phyloP scores from a whole-genome alignment of 495 filamentous ascomycete genomes.

The Penicillium pulvis region DNA sequence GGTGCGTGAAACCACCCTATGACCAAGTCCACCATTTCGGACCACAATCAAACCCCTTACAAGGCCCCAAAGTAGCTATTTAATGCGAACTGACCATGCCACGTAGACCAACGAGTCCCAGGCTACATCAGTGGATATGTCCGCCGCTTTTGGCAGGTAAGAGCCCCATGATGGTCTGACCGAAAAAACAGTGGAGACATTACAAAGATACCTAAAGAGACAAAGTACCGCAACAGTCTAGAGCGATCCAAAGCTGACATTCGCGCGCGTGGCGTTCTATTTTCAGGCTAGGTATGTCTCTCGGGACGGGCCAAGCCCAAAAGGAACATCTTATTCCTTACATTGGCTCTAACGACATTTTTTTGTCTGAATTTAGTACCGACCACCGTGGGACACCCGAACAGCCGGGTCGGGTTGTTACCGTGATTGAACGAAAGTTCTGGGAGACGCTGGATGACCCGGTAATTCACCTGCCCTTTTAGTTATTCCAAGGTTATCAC shows the following conservation, averaged over 20 bases:
- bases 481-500: neutral
- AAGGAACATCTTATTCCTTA: neutral
- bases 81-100: conserved; percentile 8
- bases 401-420: conserved; percentile 88
- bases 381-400: conserved; percentile 93
- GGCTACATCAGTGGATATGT: conserved; percentile 95
- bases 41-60: neutral
- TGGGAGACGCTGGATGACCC: conserved; percentile 79
- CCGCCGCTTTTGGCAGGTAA: conserved; percentile 92
- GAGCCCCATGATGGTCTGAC: neutral
- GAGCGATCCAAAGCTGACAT: conserved; percentile 12
- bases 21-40: neutral
- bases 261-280: conserved; percentile 11
- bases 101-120: conserved; percentile 75
- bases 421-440: conserved; percentile 77
- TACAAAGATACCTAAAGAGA: neutral
- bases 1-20: conserved; percentile 58
- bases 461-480: conserved; percentile 19
- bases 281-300: conserved; percentile 38
- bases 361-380: conserved; percentile 49
- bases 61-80: neutral
- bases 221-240: conserved; percentile 1
- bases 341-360: neutral
- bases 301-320: neutral
- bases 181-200: neutral